Conservation (phyloP, 441 rosid species). For the Pelargonium citronellum region DNA sequence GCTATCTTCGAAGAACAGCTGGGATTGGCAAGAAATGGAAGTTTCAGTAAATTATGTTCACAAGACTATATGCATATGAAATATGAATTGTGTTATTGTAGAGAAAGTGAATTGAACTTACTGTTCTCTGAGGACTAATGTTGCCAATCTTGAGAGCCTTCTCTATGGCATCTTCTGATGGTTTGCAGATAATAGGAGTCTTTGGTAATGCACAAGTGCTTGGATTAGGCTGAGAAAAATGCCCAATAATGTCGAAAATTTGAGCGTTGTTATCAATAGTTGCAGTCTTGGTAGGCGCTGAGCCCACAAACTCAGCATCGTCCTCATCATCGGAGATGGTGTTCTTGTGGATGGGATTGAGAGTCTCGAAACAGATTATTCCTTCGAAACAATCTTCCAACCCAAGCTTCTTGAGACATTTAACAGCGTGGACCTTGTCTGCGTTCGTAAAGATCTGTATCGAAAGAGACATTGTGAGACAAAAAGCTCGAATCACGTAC, state of each 20-base stretch:
- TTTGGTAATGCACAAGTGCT: constrained; percentile 37
- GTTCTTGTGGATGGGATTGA: constrained; percentile 42
- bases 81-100: neutral
- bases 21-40: constrained; percentile 18
- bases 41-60: neutral
- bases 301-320: constrained; percentile 3
- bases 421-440: constrained; percentile 60
- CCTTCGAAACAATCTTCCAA: constrained; percentile 79
- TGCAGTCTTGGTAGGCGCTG: neutral
- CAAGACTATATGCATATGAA: neutral
- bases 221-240: constrained; percentile 38
- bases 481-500: neutral
- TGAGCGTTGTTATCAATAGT: constrained; percentile 28
- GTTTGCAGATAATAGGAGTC: constrained; percentile 69
- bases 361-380: constrained; percentile 69
- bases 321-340: constrained; percentile 13
- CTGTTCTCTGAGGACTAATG: constrained; percentile 66
- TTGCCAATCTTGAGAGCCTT: constrained; percentile 59
- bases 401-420: constrained; percentile 63
- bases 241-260: constrained; percentile 52
- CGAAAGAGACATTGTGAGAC: neutral
- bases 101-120: constrained; percentile 22
- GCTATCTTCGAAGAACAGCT: constrained; percentile 90
- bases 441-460: constrained; percentile 72
- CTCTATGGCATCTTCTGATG: constrained; percentile 62